Percentiles rank a stretch among this genome's conserved stretches.
phyloP scores from a whole-genome alignment of 1,284 basidiomycete genomes.

The Ustilago curta region DNA sequence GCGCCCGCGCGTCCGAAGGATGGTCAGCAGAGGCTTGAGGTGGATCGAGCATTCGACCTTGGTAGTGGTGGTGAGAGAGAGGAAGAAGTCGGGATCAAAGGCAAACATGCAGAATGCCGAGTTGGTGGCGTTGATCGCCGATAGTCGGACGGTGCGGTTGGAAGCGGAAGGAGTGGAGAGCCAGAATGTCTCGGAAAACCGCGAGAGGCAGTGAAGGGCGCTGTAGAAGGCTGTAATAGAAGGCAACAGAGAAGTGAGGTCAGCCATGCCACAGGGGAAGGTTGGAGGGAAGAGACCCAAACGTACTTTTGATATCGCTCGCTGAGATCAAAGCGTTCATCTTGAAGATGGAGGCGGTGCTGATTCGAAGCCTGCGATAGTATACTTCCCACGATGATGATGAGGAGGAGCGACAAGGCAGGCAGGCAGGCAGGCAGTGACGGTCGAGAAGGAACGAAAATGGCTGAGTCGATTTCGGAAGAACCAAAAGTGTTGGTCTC shows the following conservation, averaged over 20 bases:
- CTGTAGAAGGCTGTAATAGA: slow-evolving; percentile 26
- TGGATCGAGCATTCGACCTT: slow-evolving; percentile 55
- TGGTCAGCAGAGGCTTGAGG: slow-evolving; percentile 51
- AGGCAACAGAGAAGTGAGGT: neutral
- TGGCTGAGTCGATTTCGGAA: slow-evolving; percentile 21
- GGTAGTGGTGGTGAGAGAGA: slow-evolving; percentile 18
- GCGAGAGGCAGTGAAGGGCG: slow-evolving; percentile 34
- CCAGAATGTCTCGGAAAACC: slow-evolving; percentile 53
- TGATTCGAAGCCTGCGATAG: neutral
- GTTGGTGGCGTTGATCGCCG: slow-evolving; percentile 59
- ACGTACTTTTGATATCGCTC: slow-evolving; percentile 37
- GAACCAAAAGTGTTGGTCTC: slow-evolving; percentile 35
- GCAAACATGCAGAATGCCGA: slow-evolving; percentile 63
- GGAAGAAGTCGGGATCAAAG: slow-evolving; percentile 57
- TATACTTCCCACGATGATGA: neutral
- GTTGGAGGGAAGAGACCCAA: neutral
- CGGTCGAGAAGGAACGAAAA: slow-evolving; percentile 2
- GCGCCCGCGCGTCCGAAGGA: slow-evolving; percentile 47
- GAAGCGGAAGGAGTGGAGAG: slow-evolving; percentile 4
- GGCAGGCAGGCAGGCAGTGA: neutral
- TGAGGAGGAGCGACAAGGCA: neutral
- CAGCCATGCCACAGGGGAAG: too few relatives aligned
- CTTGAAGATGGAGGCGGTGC: neutral
- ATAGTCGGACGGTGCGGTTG: slow-evolving; percentile 40
- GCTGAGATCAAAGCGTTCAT: slow-evolving; percentile 54